Evolutionary conservation across 371 early-diverging fungal species (phyloP).

Genomic region (Syncephalis fuscata): DNA sequence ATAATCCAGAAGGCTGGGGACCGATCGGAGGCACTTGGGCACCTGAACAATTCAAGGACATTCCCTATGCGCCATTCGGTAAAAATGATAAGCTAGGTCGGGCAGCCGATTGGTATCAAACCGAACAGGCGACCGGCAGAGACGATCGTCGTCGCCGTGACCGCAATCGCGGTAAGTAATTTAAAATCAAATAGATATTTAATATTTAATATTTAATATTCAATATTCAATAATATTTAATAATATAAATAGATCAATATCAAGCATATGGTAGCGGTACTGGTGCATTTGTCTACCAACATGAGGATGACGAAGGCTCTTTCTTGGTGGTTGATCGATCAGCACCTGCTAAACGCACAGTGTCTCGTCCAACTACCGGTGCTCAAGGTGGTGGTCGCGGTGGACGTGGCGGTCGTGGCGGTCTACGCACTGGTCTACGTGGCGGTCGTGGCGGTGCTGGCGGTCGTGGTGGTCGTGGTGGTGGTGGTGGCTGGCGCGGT

Average conservation of each 20-base stretch:
- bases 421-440: conserved; percentile 14
- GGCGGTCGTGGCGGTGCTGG: conserved; percentile 17
- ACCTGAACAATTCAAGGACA: conserved; percentile 51
- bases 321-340: conserved; percentile 89
- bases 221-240: too few relatives aligned
- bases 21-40: conserved; percentile 28
- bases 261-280: conserved; percentile 81
- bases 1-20: conserved; percentile 65
- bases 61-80: conserved; percentile 92
- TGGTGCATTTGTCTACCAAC: conserved; percentile 78
- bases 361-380: conserved; percentile 5
- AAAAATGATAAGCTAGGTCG: conserved; percentile 89
- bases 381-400: conserved; percentile 7
- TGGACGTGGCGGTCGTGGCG: conserved; percentile 25
- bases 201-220: background rate
- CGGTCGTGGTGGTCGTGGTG: conserved; percentile 21
- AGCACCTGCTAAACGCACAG: conserved; percentile 41
- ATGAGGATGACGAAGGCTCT: conserved; percentile 83
- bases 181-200: background rate
- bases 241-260: conserved; percentile 33
- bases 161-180: background rate
- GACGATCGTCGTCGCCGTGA: background rate
- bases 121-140: background rate
- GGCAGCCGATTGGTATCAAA: conserved; percentile 77
- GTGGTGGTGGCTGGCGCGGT: background rate